phyloP scores from a whole-genome alignment of 2,329 filamentous ascomycete species.

The Fulvia fulva region DNA sequence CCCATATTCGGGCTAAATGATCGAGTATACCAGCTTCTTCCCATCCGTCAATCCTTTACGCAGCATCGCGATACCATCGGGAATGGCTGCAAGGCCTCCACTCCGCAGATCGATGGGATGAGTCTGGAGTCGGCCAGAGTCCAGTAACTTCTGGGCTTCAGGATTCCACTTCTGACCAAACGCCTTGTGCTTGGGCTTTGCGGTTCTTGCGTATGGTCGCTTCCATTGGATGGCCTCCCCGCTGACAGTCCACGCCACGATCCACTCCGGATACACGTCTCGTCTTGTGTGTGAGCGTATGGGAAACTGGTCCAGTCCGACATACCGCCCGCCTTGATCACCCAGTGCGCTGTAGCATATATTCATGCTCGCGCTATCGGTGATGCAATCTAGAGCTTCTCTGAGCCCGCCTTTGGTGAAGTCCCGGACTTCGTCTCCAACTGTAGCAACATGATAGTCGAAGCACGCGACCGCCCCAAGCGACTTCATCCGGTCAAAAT shows the following conservation, averaged over 20 bases:
- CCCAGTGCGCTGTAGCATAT: conserved; percentile 19
- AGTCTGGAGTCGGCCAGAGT: conserved; percentile 10
- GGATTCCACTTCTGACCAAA: conserved; percentile 16
- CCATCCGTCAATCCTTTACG: conserved; percentile 16
- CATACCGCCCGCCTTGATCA: conserved; percentile 15
- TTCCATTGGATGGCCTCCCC: conserved; percentile 17
- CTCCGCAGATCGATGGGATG: conserved; percentile 18
- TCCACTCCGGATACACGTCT: conserved; percentile 20
- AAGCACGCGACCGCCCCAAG: conserved; percentile 16
- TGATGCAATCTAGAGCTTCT: conserved; percentile 17
- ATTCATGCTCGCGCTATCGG: conserved; percentile 18
- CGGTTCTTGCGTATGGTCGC: conserved; percentile 14
- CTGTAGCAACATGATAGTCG: conserved; percentile 14
- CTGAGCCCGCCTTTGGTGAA: conserved; percentile 12
- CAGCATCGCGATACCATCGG: conserved; percentile 13
- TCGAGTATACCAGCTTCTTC: conserved; percentile 17
- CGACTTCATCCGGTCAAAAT: conserved; percentile 14
- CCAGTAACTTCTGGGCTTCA: conserved; percentile 15
- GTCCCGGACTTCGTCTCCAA: conserved; percentile 13
- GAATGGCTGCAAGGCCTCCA: conserved; percentile 13
- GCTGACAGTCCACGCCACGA: conserved; percentile 18
- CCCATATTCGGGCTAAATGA: too few species aligned
- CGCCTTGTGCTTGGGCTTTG: conserved; percentile 14
- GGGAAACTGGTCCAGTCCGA: conserved; percentile 20
- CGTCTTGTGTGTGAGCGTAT: conserved; percentile 16